Evolutionary conservation across 306 rosid genomes (phyloP).

Genomic region (Pueraria montana): DNA sequence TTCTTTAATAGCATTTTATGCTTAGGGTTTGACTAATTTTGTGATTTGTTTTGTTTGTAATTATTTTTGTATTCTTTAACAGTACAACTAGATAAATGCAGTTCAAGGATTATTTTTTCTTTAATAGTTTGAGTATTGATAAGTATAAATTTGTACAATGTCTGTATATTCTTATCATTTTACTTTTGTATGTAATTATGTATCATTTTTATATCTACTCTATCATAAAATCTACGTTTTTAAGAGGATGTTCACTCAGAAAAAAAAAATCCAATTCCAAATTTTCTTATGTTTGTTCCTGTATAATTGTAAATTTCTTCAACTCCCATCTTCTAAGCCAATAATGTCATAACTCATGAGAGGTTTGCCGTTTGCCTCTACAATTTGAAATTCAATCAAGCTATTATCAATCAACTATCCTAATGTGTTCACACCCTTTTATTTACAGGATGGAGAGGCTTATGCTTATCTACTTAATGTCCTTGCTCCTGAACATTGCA

Average conservation of each 20-base stretch:
- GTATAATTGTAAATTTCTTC: not conserved
- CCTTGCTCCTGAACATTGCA: slow-evolving; percentile 93
- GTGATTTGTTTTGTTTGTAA: not conserved
- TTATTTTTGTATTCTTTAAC: not conserved
- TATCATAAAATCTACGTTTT: not conserved
- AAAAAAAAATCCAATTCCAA: not conserved
- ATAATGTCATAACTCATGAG: not conserved
- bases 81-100: not conserved
- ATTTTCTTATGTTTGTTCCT: not conserved
- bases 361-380: slow-evolving; percentile 27
- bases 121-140: not conserved
- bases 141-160: slow-evolving; percentile 6
- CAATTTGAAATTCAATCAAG: slow-evolving; percentile 29
- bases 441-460: slow-evolving; percentile 88
- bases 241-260: not conserved
- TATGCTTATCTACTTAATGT: slow-evolving; percentile 95
- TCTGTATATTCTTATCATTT: not conserved
- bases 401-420: slow-evolving; percentile 33
- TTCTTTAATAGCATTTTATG: slow-evolving; percentile 13
- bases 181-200: not conserved
- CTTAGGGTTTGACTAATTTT: not conserved
- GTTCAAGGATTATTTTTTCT: not conserved
- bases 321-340: slow-evolving; percentile 17
- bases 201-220: not conserved
- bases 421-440: slow-evolving; percentile 29